These are phyloP conservation scores for Wickerhamomyces sp. DNA, from an alignment of 1,139 yeast genomes.

Conservation along the genomic window DNA sequence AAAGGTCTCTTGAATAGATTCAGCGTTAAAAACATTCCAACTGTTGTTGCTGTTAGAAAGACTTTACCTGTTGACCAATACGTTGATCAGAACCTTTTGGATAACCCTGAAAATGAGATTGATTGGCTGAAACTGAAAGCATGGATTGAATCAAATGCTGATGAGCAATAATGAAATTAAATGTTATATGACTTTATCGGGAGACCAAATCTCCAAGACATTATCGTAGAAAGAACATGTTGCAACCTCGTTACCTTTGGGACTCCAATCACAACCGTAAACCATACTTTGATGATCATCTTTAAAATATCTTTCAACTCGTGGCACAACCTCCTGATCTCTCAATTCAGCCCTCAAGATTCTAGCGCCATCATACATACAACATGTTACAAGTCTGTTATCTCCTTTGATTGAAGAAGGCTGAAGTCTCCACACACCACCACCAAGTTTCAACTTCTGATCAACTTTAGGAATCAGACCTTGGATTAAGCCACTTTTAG, in stretches of 20 bases:
- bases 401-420: conserved; percentile 48
- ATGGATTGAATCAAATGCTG: conserved; percentile 49
- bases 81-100: conserved; percentile 32
- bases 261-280: conserved; percentile 89
- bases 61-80: conserved; percentile 57
- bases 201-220: conserved; percentile 69
- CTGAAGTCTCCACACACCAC: conserved; percentile 91
- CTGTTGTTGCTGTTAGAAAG: conserved; percentile 60
- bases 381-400: conserved; percentile 59
- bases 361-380: conserved; percentile 95
- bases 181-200: conserved; percentile 11
- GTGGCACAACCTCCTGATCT: conserved; percentile 32
- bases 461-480: conserved; percentile 45
- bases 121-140: conserved; percentile 48
- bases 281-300: conserved; percentile 87
- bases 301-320: conserved; percentile 46
- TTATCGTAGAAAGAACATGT: conserved; percentile 93
- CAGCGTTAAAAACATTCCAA: conserved; percentile 53
- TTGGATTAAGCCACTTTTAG: conserved; percentile 37
- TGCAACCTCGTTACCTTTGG: conserved; percentile 41
- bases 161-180: conserved; percentile 12
- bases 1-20: conserved; percentile 55
- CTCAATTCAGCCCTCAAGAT: conserved; percentile 33
- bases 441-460: conserved; percentile 56
- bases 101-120: conserved; percentile 35